Base-by-base conservation (phyloP, 352 stramenopile species). In the Thalassiosira delicatula region DNA sequence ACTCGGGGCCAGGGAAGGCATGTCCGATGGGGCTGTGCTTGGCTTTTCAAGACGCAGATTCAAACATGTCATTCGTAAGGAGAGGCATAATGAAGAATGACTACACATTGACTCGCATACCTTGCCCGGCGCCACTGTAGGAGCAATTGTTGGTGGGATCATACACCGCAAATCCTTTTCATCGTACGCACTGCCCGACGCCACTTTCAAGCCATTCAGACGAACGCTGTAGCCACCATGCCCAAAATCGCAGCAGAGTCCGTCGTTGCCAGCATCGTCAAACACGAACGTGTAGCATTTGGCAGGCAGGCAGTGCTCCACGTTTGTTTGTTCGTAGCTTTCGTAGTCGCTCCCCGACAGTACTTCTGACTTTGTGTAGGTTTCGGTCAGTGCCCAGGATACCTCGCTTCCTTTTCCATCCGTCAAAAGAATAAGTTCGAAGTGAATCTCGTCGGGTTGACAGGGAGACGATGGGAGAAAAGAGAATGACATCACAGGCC, bases 231-330 rank as follows among this genome's bases (percentile, higher is more conserved):
- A 87, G n/a, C 11, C 59, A 60, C 54, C 78, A 14, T 73, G 51
- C 0, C 72, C 71, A 37, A 72, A 46, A 19, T 87, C 68, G 49
- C 73, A 71, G 51, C 81, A 85, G 3, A 92, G 49, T 40, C 86
- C 86, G 81, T 92, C 80, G 2, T 81, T 84, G 21, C 70, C 81
- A 9, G 60, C 63, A 76, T 91, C 86, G 12, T 72, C 11, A 2
- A 90, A 79, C 59, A 46, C 79, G 49, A 90, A 91, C n/a, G 63
- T 51, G 56, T 88, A 88, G 37, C 77, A 85, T 30, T 54, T 68
- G 12, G 63, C 42, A 66, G 78, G 67, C 27, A 85, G 49, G 17
- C 78, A 85, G 61, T 68, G 19, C 5, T 46, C 56, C 25, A 69
- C 30, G n/a, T 51, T 82, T 59, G 54, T 61, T 40, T 79, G 51